These are phyloP conservation scores for Articulospora tetracladia DNA, from an alignment of 495 filamentous ascomycete genomes.

Conservation along the genomic window DNA sequence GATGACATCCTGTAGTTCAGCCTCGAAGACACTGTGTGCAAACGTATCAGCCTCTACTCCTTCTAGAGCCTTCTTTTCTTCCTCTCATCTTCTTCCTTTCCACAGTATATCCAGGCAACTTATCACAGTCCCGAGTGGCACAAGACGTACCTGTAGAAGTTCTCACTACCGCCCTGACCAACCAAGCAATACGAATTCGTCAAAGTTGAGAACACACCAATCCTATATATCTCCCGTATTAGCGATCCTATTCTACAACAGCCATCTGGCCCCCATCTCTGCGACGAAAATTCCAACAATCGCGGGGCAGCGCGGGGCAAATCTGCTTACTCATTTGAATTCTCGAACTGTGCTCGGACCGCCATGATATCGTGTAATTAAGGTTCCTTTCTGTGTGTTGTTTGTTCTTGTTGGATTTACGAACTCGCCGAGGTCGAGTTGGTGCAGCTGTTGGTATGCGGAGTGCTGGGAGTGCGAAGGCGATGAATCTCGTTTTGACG, in stretches of 20 bases:
- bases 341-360: conserved; percentile 91
- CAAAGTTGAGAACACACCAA: conserved; percentile 93
- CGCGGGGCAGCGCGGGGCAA: conserved; percentile 18
- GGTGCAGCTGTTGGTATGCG: not conserved
- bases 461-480: not conserved
- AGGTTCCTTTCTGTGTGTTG: conserved; percentile 9
- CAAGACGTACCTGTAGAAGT: conserved; percentile 84
- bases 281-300: too few species aligned
- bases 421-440: too few species aligned
- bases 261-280: too few species aligned
- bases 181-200: conserved; percentile 95
- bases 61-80: not conserved
- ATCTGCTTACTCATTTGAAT: conserved; percentile 86
- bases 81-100: not conserved
- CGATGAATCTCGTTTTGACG: not conserved
- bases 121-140: too few species aligned
- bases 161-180: conserved; percentile 91
- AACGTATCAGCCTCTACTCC: conserved; percentile 11
- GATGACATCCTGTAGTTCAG: conserved; percentile 94
- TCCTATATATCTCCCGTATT: conserved; percentile 48
- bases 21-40: conserved; percentile 72
- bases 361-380: conserved; percentile 50
- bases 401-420: conserved; percentile 16
- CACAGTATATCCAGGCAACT: not conserved
- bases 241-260: too few species aligned